Evolutionary conservation across 257 asterid species (phyloP), one percentile per base, ranked within the genome.

Genomic region (Mitragyna speciosa): DNA sequence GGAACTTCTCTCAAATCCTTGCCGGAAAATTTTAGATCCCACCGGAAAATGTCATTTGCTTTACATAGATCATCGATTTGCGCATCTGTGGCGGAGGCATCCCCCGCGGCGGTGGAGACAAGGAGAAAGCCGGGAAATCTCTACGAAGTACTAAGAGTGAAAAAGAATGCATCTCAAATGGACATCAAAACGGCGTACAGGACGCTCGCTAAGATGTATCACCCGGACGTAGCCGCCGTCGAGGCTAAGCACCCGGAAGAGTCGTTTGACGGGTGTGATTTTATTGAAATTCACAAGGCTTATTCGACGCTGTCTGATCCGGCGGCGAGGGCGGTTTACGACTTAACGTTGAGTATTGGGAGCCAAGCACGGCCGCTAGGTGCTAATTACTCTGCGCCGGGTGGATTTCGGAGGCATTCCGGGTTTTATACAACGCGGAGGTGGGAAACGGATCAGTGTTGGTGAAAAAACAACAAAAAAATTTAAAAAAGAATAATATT

Each of bases 361-460:
- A 70, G 80, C 41, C 80, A 66, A 8, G 84, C 81, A 10, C 87
- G 73, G 66, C 48, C 72, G 28, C 75, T 11, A 49, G 64, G 72
- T 4, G 47, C 77, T 22, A 49, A 58, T 24, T 59, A 70, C 22
- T 66, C 82, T 28, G 36, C 26, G 43, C 45, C 75, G 48, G 86
- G 83, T 22, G 79, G 76, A 2, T 73, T 84, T n/a, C 84, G 88
- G n/a, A 87, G 86, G 22, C 79, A 83, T 59, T 83, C 83, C 7
- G 90, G 89, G 80, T 84, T 75, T 73, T 84, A 90, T 81, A 82
- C 83, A 79, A 88, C 89, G 84, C 95, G 97, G 82, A 85, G 96
- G 43, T 95, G 98, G 98, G 98, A 95, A 82, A 93, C 98, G 85
- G 98, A 95, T 84, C 98, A 93, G 86, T 95, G 98, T 85, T 95